phyloP scores from a whole-genome alignment of 2,329 filamentous ascomycete species.

The Tolypocladium endophyticum region DNA sequence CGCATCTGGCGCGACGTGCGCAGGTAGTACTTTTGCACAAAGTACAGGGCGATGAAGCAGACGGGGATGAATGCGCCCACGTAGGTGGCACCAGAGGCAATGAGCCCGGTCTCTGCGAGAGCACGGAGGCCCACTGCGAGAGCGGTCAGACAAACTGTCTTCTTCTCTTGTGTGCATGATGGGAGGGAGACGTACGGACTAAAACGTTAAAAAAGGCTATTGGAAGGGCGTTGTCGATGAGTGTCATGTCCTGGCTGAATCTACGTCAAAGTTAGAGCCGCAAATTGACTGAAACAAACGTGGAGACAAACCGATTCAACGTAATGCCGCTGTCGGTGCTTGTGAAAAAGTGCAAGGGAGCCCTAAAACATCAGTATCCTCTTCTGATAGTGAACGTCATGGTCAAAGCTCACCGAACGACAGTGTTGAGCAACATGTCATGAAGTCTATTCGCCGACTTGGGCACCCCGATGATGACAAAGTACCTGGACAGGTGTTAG shows the following conservation, averaged over 20 bases:
- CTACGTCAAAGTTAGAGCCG: background rate
- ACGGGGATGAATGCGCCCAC: slow-evolving; percentile 30
- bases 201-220: background rate
- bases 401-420: background rate
- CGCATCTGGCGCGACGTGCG: slow-evolving; percentile 41
- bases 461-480: background rate
- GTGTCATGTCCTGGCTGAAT: background rate
- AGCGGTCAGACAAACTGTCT: background rate
- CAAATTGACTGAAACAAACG: no score
- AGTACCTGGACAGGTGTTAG: background rate
- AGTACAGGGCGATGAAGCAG: slow-evolving; percentile 27
- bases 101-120: slow-evolving; percentile 11
- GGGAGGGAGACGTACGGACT: background rate
- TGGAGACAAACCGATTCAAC: background rate
- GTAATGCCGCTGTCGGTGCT: background rate
- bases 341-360: background rate
- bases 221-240: background rate
- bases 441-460: background rate
- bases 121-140: slow-evolving; percentile 8
- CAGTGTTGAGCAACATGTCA: background rate
- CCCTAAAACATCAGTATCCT: background rate
- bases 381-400: background rate
- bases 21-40: slow-evolving; percentile 38
- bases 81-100: slow-evolving; percentile 13
- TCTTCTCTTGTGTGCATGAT: background rate